These are phyloP conservation scores for Brettanomyces naardenensis DNA, from an alignment of 805 yeast species.

Conservation along the genomic window DNA sequence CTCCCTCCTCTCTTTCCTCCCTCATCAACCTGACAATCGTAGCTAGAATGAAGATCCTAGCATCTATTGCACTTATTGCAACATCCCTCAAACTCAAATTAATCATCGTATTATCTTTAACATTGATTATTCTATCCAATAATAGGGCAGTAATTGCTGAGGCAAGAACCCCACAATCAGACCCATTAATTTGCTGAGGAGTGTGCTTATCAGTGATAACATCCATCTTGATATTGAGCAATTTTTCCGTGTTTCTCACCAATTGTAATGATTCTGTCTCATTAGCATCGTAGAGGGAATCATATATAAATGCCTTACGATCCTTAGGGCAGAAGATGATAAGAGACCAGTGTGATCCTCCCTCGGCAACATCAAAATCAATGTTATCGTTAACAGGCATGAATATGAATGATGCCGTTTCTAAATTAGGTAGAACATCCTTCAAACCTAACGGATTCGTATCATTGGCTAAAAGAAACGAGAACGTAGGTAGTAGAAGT, in stretches of 20 bases:
- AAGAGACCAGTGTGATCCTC: slow-evolving; percentile 76
- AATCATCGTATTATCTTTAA: slow-evolving; percentile 23
- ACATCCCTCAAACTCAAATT: slow-evolving; percentile 33
- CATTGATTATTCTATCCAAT: slow-evolving; percentile 25
- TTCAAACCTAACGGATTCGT: slow-evolving; percentile 34
- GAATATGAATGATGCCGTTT: slow-evolving; percentile 43
- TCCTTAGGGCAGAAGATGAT: slow-evolving; percentile 44
- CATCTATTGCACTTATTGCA: slow-evolving; percentile 39
- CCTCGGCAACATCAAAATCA: slow-evolving; percentile 48
- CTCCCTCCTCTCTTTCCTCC: background rate
- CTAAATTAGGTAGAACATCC: slow-evolving; percentile 39
- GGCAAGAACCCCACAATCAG: slow-evolving; percentile 55
- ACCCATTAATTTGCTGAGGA: slow-evolving; percentile 58
- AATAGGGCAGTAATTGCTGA: slow-evolving; percentile 30
- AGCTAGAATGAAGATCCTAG: slow-evolving; percentile 36
- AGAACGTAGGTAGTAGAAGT: slow-evolving; percentile 53
- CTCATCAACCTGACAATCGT: slow-evolving; percentile 22
- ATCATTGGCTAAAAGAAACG: slow-evolving; percentile 48
- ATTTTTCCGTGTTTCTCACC: slow-evolving; percentile 23
- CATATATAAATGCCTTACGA: slow-evolving; percentile 45
- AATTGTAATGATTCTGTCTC: slow-evolving; percentile 27
- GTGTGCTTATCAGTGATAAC: slow-evolving; percentile 22
- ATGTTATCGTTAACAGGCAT: slow-evolving; percentile 63
- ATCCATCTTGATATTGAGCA: slow-evolving; percentile 17
- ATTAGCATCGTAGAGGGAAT: slow-evolving; percentile 45